Percentiles rank a stretch among this genome's conserved stretches.
phyloP scores from a whole-genome alignment of 1,284 basidiomycete genomes.

The Cryptococcus sp. region DNA sequence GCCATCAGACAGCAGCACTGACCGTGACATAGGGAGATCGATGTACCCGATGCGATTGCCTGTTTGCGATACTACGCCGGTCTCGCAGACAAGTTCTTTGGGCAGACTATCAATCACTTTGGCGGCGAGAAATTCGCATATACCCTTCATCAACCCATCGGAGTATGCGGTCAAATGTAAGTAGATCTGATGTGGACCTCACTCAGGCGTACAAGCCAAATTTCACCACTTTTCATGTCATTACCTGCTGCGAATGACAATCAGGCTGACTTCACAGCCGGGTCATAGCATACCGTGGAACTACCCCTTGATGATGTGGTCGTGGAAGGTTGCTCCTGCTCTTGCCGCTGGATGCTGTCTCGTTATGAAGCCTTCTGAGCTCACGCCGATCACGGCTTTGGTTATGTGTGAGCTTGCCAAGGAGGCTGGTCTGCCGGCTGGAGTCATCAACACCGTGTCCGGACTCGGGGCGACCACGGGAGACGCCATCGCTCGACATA shows the following conservation, averaged over 20 bases:
- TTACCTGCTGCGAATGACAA: too few relatives aligned
- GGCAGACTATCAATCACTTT: slow-evolving; percentile 46
- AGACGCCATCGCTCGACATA: slow-evolving; percentile 74
- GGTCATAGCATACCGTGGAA: slow-evolving; percentile 45
- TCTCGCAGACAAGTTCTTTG: slow-evolving; percentile 67
- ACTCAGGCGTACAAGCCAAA: too few relatives aligned
- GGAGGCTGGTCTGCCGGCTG: slow-evolving; percentile 74
- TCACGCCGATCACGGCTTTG: slow-evolving; percentile 85
- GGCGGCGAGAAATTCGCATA: slow-evolving; percentile 71
- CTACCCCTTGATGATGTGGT: slow-evolving; percentile 73
- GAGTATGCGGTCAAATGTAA: slow-evolving; percentile 87
- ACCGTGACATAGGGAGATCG: slow-evolving; percentile 65
- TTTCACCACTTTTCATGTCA: too few relatives aligned
- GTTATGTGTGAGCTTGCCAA: slow-evolving; percentile 55
- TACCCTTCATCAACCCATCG: slow-evolving; percentile 89
- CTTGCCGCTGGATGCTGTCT: slow-evolving; percentile 63
- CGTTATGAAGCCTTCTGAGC: slow-evolving; percentile 73
- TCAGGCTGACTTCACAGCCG: slow-evolving; percentile 7
- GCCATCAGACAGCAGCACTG: slow-evolving; percentile 16
- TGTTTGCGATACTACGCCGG: slow-evolving; percentile 77
- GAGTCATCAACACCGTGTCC: slow-evolving; percentile 84
- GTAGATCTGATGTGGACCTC: slow-evolving; percentile 25
- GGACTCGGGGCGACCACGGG: slow-evolving; percentile 82
- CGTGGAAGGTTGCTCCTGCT: slow-evolving; percentile 89
- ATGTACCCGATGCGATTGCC: slow-evolving; percentile 77